Evolutionary conservation across 257 asterid species (phyloP).

Genomic region (Capsicum chinense): DNA sequence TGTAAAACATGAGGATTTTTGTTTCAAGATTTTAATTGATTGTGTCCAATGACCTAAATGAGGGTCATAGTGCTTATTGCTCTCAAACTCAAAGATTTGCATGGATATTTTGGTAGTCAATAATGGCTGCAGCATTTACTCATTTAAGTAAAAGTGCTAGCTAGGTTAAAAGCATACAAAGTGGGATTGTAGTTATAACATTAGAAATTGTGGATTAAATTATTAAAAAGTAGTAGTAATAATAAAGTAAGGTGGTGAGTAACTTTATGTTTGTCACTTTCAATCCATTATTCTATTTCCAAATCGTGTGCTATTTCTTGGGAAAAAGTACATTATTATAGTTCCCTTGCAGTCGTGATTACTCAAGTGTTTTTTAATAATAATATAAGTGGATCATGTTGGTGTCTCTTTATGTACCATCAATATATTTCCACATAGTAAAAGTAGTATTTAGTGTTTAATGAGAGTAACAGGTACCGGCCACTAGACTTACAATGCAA

Average conservation of each 20-base stretch:
- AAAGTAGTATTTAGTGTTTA: background rate
- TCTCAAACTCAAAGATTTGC: conserved; percentile 3
- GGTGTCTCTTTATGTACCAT: background rate
- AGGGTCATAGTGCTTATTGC: conserved; percentile 23
- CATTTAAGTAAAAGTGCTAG: background rate
- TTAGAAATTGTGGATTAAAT: background rate
- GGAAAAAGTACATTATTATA: background rate
- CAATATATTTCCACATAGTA: background rate
- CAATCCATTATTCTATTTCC: background rate
- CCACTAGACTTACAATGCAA: conserved; percentile 22
- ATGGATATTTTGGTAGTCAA: background rate
- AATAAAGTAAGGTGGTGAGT: conserved; percentile 25
- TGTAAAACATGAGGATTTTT: background rate
- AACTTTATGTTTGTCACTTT: conserved; percentile 24
- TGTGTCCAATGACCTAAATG: background rate
- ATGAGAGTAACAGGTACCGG: background rate
- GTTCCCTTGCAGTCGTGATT: conserved; percentile 9
- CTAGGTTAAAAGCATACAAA: background rate
- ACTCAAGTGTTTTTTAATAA: background rate
- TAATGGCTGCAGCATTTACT: conserved; percentile 20
- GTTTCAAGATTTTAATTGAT: background rate
- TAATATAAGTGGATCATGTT: background rate
- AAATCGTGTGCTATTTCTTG: background rate
- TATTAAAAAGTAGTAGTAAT: conserved; percentile 6
- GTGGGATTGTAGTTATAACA: background rate